phyloP scores from a whole-genome alignment of 768 basidiomycete genomes.

The Leccinum imitatum region DNA sequence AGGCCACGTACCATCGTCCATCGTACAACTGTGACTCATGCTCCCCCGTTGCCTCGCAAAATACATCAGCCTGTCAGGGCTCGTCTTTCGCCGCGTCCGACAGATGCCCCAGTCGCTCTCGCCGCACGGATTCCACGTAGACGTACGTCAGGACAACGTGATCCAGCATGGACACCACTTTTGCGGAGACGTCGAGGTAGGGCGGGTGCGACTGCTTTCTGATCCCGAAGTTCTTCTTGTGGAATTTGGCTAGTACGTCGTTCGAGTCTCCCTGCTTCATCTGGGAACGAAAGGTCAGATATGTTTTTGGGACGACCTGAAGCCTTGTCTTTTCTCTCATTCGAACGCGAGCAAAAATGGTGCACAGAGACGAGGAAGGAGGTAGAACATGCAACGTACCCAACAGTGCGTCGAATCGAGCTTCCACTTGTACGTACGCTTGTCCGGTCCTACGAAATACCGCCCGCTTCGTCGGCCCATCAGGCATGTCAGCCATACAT shows the following conservation, averaged over 20 bases:
- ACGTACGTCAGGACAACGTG: constrained; percentile 29
- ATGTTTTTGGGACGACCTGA: background rate
- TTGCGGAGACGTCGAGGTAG: constrained; percentile 27
- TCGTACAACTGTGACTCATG: background rate
- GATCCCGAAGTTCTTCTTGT: constrained; percentile 26
- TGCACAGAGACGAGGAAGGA: background rate
- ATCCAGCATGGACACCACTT: constrained; percentile 25
- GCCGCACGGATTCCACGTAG: constrained; percentile 28
- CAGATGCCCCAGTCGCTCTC: constrained; percentile 20
- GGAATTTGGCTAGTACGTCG: constrained; percentile 19
- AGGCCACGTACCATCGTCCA: background rate
- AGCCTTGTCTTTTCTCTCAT: background rate
- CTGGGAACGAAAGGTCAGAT: constrained; percentile 11
- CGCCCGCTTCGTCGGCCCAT: constrained; percentile 24
- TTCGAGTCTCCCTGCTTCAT: constrained; percentile 20
- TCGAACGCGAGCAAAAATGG: background rate
- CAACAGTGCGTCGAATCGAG: constrained; percentile 28
- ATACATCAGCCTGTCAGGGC: background rate
- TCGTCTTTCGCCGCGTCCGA: background rate
- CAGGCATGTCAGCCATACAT: background rate
- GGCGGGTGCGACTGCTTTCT: constrained; percentile 23
- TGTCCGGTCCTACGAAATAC: constrained; percentile 35
- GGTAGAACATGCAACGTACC: constrained; percentile 16
- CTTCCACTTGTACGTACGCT: constrained; percentile 36
- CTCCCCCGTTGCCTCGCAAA: background rate